Evolutionary conservation across 345 rosid species (phyloP).

Genomic region (Turritis glabra): DNA sequence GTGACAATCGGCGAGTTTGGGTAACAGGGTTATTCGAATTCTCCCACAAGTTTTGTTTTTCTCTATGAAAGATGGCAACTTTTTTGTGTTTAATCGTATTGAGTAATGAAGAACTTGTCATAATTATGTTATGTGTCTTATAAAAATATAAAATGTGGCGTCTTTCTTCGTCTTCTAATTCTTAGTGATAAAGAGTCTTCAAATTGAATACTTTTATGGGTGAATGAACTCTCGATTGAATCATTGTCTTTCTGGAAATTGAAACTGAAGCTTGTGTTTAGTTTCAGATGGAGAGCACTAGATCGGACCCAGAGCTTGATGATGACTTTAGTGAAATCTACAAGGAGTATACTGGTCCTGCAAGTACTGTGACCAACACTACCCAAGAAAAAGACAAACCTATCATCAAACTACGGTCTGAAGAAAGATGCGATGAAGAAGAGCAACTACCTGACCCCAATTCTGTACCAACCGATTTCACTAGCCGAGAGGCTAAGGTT

Average conservation of each 20-base stretch:
- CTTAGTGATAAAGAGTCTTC: neutral
- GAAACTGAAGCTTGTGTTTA: slow-evolving; percentile 7
- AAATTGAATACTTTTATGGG: neutral
- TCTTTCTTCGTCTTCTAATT: too few relatives aligned
- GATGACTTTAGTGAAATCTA: slow-evolving; percentile 94
- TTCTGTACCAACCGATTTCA: slow-evolving; percentile 97
- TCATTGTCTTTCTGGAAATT: neutral
- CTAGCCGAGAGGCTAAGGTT: slow-evolving; percentile 96
- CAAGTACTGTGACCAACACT: slow-evolving; percentile 39
- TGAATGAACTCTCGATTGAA: neutral
- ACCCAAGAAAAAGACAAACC: slow-evolving; percentile 54
- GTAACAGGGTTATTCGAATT: slow-evolving; percentile 1
- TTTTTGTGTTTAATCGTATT: neutral
- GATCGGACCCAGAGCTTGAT: slow-evolving; percentile 74
- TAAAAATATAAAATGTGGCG: neutral
- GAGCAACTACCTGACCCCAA: slow-evolving; percentile 82
- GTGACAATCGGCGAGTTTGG: slow-evolving; percentile 12
- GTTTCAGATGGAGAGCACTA: slow-evolving; percentile 63
- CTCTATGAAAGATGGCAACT: neutral
- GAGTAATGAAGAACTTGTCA: neutral
- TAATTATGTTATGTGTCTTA: neutral
- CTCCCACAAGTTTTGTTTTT: neutral
- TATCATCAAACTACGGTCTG: slow-evolving; percentile 56
- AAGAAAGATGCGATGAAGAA: slow-evolving; percentile 67
- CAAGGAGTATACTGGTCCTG: slow-evolving; percentile 96